These are phyloP conservation scores for Phlebiopsis gigantea DNA, from an alignment of 768 basidiomycete species.

Conservation along the genomic window DNA sequence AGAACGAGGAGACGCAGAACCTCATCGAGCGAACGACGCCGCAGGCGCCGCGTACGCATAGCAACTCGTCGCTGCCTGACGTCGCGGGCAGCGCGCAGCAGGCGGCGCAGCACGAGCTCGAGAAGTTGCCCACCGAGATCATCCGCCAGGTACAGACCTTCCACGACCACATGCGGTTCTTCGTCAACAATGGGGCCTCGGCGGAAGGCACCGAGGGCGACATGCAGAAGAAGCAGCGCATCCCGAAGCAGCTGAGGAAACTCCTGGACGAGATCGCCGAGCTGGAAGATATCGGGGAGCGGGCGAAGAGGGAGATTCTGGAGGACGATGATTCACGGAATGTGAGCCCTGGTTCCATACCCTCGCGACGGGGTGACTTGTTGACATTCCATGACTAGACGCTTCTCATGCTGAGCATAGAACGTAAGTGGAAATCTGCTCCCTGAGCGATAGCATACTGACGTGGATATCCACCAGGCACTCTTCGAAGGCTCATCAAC, in stretches of 20 bases:
- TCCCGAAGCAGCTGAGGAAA: conserved; percentile 26
- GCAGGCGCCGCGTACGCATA: not conserved
- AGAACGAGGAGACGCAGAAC: conserved; percentile 17
- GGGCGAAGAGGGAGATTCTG: conserved; percentile 36
- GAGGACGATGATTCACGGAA: conserved; percentile 37
- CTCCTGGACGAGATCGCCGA: conserved; percentile 38
- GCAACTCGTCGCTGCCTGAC: not conserved
- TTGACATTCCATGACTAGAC: conserved; percentile 25
- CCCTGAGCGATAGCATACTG: not conserved
- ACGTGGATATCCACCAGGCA: conserved; percentile 20
- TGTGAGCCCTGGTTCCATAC: conserved; percentile 33
- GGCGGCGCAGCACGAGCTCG: conserved; percentile 27
- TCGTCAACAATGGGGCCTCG: conserved; percentile 16
- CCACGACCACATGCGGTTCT: conserved; percentile 36
- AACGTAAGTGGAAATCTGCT: conserved; percentile 34
- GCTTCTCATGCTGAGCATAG: conserved; percentile 39
- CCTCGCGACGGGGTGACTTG: too few relatives aligned
- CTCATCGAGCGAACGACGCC: conserved; percentile 8
- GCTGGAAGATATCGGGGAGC: conserved; percentile 27
- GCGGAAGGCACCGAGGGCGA: conserved; percentile 3
- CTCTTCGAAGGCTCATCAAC: conserved; percentile 27
- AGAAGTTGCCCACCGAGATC: conserved; percentile 35
- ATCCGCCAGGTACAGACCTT: conserved; percentile 33
- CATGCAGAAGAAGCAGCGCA: conserved; percentile 4
- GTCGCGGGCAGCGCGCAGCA: conserved; percentile 4